Conservation (phyloP, 1,139 yeast species). For the Suhomyces bolitotheri region DNA sequence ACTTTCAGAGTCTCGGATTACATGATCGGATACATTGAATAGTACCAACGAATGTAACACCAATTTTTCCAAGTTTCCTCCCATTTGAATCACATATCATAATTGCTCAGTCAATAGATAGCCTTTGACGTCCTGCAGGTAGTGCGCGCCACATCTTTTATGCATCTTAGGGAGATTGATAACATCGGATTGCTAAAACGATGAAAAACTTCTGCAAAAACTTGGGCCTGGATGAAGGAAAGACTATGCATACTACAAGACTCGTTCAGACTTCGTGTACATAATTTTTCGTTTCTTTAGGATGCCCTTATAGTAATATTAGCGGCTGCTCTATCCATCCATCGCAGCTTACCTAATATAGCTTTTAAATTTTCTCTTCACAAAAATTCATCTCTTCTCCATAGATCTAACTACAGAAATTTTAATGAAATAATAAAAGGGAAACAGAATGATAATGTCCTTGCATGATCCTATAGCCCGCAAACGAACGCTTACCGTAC, state of each 20-base stretch:
- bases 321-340: too few species aligned
- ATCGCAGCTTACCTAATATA: constrained; percentile 8
- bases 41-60: constrained; percentile 32
- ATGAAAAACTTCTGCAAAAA: too few species aligned
- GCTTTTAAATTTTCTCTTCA: constrained; percentile 8
- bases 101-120: not conserved
- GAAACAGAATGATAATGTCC: constrained; percentile 18
- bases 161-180: not conserved
- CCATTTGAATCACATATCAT: too few species aligned
- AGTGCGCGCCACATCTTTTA: not conserved
- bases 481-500: constrained; percentile 18
- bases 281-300: too few species aligned
- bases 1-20: constrained; percentile 18
- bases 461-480: constrained; percentile 20
- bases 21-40: constrained; percentile 31
- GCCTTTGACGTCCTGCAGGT: not conserved
- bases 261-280: too few species aligned
- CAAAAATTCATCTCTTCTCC: constrained; percentile 2
- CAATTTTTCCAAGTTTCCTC: constrained; percentile 12
- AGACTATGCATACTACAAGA: too few species aligned
- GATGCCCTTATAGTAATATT: too few species aligned
- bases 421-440: constrained; percentile 5
- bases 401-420: constrained; percentile 3
- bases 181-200: too few species aligned
- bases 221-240: too few species aligned